Conservation (phyloP, 257 asterid species). For the Vinca minor region DNA sequence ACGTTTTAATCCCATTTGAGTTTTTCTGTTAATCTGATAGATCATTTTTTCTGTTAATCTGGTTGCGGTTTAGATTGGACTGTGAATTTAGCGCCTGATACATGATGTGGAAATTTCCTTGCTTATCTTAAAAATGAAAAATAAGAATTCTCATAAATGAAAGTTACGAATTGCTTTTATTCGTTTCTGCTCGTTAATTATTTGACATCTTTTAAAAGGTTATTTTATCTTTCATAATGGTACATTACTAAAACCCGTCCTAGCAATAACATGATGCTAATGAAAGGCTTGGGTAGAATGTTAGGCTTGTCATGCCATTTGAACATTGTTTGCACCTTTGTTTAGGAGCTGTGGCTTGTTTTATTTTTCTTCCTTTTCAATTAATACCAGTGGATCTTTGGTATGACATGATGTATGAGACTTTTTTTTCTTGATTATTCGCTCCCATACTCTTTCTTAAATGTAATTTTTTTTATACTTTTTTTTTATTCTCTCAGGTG, state of each 20-base stretch:
- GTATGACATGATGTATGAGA: not conserved
- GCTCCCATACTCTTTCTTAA: not conserved
- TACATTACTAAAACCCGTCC: not conserved
- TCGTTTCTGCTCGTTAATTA: not conserved
- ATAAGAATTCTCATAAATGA: not conserved
- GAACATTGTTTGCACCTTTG: not conserved
- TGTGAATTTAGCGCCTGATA: not conserved
- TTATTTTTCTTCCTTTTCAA: not conserved
- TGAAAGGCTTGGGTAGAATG: not conserved
- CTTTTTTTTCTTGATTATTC: not conserved
- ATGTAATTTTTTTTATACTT: not conserved
- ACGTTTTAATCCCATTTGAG: no score
- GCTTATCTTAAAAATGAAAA: not conserved
- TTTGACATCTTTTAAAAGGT: not conserved
- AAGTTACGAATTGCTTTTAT: not conserved
- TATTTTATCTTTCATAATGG: not conserved
- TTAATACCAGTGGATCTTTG: not conserved
- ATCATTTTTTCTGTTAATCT: not conserved
- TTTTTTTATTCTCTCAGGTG: constrained; percentile 39
- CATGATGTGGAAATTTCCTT: not conserved
- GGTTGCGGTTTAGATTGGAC: not conserved
- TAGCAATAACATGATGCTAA: not conserved
- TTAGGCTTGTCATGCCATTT: not conserved
- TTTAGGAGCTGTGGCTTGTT: not conserved
- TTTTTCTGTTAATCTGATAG: no score